phyloP scores from a whole-genome alignment of 1,284 basidiomycete species.

The Exobasidium rhododendri region DNA sequence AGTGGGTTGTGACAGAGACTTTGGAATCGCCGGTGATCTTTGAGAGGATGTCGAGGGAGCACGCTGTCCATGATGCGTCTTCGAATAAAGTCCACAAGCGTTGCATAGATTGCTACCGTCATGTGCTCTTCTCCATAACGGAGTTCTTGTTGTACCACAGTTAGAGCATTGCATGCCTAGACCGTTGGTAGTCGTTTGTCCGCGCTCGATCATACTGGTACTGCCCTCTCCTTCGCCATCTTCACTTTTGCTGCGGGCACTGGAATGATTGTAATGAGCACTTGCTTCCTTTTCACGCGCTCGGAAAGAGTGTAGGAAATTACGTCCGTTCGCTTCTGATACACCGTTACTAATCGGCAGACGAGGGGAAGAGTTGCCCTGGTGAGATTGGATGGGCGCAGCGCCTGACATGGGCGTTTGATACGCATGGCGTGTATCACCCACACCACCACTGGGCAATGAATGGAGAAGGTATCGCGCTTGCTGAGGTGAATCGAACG shows the following conservation, averaged over 20 bases:
- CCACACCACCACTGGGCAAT: background rate
- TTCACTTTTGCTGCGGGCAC: background rate
- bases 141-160: conserved; percentile 81
- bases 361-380: background rate
- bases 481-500: background rate
- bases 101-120: conserved; percentile 86
- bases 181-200: background rate
- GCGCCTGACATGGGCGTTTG: background rate
- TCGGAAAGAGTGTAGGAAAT: background rate
- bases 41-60: background rate
- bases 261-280: background rate
- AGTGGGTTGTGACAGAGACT: too few species aligned
- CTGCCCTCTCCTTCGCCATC: background rate
- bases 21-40: conserved; percentile 15
- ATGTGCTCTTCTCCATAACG: conserved; percentile 80
- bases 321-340: background rate
- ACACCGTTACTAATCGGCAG: background rate
- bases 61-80: conserved; percentile 33
- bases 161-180: conserved; percentile 64
- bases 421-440: background rate
- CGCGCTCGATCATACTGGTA: background rate
- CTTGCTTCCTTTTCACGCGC: background rate
- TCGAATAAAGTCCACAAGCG: conserved; percentile 60
- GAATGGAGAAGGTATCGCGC: background rate
- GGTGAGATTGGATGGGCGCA: background rate